Conservation (phyloP, 1,284 basidiomycete species). For the Marasmius fiardii region DNA sequence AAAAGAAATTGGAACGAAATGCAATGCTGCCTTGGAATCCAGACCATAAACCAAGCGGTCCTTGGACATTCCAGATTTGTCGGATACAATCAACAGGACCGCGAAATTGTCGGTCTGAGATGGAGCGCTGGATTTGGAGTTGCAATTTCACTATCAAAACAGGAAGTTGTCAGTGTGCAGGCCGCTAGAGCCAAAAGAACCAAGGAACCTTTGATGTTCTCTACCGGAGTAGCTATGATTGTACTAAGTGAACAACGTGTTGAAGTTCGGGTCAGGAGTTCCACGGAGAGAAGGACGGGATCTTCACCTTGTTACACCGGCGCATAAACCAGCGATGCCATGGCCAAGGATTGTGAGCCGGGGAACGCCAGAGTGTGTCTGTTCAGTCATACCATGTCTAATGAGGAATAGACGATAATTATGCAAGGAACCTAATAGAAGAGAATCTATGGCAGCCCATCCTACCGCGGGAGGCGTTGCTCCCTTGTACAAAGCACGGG, state of each 20-base stretch:
- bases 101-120: constrained; percentile 57
- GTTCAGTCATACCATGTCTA: constrained; percentile 51
- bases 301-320: constrained; percentile 67
- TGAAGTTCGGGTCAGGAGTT: neutral
- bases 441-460: constrained; percentile 75
- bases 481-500: constrained; percentile 65
- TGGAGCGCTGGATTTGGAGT: constrained; percentile 60
- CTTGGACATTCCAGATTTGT: constrained; percentile 54
- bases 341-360: constrained; percentile 59
- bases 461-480: constrained; percentile 74
- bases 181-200: constrained; percentile 4
- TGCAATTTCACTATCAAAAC: constrained; percentile 64
- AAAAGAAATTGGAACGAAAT: constrained; percentile 64
- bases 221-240: constrained; percentile 68
- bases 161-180: constrained; percentile 6
- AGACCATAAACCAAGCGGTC: constrained; percentile 58
- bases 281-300: neutral
- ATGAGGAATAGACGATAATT: constrained; percentile 68
- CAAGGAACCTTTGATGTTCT: constrained; percentile 60
- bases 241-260: constrained; percentile 38
- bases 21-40: constrained; percentile 62
- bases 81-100: constrained; percentile 60
- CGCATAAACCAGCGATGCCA: constrained; percentile 68
- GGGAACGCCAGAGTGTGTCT: constrained; percentile 36
- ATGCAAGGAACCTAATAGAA: constrained; percentile 73